Base-by-base conservation (phyloP, 257 asterid species). In the Solanum arcanum region DNA sequence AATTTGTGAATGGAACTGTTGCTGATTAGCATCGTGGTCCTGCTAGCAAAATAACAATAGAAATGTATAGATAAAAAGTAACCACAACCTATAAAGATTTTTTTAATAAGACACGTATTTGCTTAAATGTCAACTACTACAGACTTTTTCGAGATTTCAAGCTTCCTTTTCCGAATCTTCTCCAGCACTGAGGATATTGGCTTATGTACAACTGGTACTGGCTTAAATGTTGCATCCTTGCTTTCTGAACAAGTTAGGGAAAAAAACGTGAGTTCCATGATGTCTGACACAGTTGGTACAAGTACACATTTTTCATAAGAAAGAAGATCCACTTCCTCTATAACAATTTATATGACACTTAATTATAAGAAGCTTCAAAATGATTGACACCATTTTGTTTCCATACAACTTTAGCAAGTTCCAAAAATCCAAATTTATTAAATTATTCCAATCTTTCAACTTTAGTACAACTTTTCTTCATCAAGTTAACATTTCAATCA, bases 151-250 rank as follows among this genome's bases (percentile, higher is more conserved):
- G 93, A 88, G 76, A 95, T 84, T 89, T 95, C 97, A 15, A 96
- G 94, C 93, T 97, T 97, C 83, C 99, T 93, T 91, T 94, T 94
- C 88, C 98, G 94, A 49, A 97, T 95, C 91, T 97, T 97, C 91
- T 95, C 98, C 68, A 97, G 87, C 69, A 97, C 90, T 14, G 98
- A 94, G 15, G 99, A 95, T 92, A 97, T 94, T 23, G 99, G 98
- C 87, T 93, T 97, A 64, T 91, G 94, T 88, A 93, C 95, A 74
- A 90, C 90, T 21, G 94, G 94, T 86, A 90, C 42, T 56, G 98
- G 96, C 88, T 90, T 95, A 89, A 97, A 97, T 5, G 97, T 78
- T 5, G 96, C 98, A 85, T 93, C 95, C 44, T 94, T 91, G 83
- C 94, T 91, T 89, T 97, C 99, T 97, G 87, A 59, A 42, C 83